Base-by-base conservation (phyloP, 805 yeast genomes). In the Osmozyma mogii region DNA sequence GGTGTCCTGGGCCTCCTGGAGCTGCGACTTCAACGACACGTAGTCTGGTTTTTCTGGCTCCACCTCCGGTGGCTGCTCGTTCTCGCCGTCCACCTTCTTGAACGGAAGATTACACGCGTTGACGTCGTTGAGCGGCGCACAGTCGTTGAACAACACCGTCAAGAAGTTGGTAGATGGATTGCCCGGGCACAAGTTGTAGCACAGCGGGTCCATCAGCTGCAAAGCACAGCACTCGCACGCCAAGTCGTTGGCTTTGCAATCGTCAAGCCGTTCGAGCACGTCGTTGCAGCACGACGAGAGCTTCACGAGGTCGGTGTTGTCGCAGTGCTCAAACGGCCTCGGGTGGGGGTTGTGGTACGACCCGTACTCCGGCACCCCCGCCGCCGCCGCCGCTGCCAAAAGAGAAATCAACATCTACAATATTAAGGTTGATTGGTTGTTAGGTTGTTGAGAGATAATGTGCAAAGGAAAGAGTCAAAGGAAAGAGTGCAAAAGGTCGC, bases 201-300 rank as follows among this genome's bases (percentile, higher is more conserved):
- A 70, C 22, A 56, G 58, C 27, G 51, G 51, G 22, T 59, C 54
- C 51, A 70, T 58, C 30, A 64, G 59, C 45, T 70, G 75, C 20
- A 71, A 52, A 7, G 76, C 75, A 47, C 75, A 69, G 38, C 77
- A 70, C 37, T 69, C 75, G 47, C 76, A 71, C 1, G 73, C 74
- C 38, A 68, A 50, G 48, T 70, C 76, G 41, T 66, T 67, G 4
- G 74, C 65, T 38, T 67, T 64, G 42, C 77, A 71, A 32, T 58
- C 68, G 39, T 68, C 72, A 35, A 70, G 52, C 36, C 54, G 65
- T 17, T 54, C 41, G 24, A 70, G 50, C 9, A 70, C 65, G 32
- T 64, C 70, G 40, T 61, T 65, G 19, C 72, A 67, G 45, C 76
- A 71, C 12, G 40, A 36, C 2, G 66, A 54, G 18, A 69, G 49